phyloP scores from a whole-genome alignment of 768 basidiomycete genomes.

The Holtermanniella nyarrowii region DNA sequence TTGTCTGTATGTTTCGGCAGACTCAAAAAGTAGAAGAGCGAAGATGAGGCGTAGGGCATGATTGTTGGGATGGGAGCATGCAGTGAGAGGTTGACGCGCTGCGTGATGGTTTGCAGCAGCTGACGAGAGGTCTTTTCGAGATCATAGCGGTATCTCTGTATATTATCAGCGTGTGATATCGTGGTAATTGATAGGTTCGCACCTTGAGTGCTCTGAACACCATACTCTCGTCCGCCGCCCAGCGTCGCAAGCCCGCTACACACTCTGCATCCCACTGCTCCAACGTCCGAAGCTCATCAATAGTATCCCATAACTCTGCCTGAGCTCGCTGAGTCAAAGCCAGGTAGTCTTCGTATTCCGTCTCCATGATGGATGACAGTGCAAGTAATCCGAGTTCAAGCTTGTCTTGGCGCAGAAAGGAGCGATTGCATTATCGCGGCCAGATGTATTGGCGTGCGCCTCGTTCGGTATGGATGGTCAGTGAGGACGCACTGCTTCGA shows the following conservation, averaged over 20 bases:
- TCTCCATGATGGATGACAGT: too few relatives aligned
- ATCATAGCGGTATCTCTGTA: slow-evolving; percentile 28
- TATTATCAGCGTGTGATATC: neutral
- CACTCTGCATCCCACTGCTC: slow-evolving; percentile 29
- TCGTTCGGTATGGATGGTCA: too few relatives aligned
- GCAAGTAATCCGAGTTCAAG: too few relatives aligned
- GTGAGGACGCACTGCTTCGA: too few relatives aligned
- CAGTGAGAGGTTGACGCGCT: slow-evolving; percentile 15
- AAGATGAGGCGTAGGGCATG: slow-evolving; percentile 16
- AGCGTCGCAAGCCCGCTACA: slow-evolving; percentile 20
- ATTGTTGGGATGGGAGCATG: slow-evolving; percentile 19
- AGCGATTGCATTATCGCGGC: too few relatives aligned
- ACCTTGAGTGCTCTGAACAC: slow-evolving; percentile 27
- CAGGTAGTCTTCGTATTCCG: slow-evolving; percentile 26
- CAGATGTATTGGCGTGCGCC: too few relatives aligned
- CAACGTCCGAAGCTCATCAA: slow-evolving; percentile 19
- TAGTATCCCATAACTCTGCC: slow-evolving; percentile 19
- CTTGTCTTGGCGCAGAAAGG: too few relatives aligned
- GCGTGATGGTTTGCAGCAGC: slow-evolving; percentile 15
- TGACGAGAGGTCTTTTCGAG: slow-evolving; percentile 9
- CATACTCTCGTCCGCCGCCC: slow-evolving; percentile 21
- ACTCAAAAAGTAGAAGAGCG: slow-evolving; percentile 35
- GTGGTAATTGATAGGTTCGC: slow-evolving; percentile 4
- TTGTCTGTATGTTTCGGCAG: slow-evolving; percentile 24
- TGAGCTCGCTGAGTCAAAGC: slow-evolving; percentile 20